Evolutionary conservation across 2,329 filamentous ascomycete genomes (phyloP), one percentile per base, ranked within the genome.

Genomic region (Mycosphaerella sp.): DNA sequence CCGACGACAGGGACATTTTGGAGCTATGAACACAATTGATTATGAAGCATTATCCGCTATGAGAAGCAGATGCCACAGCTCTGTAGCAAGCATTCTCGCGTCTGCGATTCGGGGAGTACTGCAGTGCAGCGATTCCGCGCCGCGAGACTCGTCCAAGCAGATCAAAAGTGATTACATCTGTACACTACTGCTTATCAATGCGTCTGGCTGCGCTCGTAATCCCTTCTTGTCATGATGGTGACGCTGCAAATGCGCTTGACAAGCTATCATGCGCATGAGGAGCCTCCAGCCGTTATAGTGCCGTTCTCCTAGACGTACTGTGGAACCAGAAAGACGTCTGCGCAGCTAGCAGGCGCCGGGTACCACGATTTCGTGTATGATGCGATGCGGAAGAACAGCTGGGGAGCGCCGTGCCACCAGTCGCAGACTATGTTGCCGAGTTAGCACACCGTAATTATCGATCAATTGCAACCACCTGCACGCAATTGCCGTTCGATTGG

Each of bases 321-420:
- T 10, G 64, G 65, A 40, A 61, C 42, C 29, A 69, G 60, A 40
- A 64, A 54, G 17, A 69, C 59, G 46, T 68, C 65, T 2, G 66
- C 67, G 53, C 67, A 69, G 53, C 63, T 68, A 42, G 42, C 46
- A 4, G 66, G 66, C 17, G 59, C 53, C 34, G 60, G 54, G 11
- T 48, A 45, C 11, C 39, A 41, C 31, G 17, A 36, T 23, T 14
- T 50, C 31, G 61, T 49, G 51, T 63, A 63, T 54, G 56, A 64
- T 11, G 44, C 52, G 42, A 62, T 56, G 39, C 63, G 61, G 50
- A 63, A 61, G 59, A 70, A 70, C 2, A 70, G 63, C 60, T 70
- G 67, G 6, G 67, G 64, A 1, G 56, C 58, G n/a, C 61, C 64
- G 54, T 68, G 66, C 62, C 62, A 67, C 67, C 67, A 69, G 39